Base-by-base conservation (phyloP, 208 protist genomes). In the Leishmania tarentolae region DNA sequence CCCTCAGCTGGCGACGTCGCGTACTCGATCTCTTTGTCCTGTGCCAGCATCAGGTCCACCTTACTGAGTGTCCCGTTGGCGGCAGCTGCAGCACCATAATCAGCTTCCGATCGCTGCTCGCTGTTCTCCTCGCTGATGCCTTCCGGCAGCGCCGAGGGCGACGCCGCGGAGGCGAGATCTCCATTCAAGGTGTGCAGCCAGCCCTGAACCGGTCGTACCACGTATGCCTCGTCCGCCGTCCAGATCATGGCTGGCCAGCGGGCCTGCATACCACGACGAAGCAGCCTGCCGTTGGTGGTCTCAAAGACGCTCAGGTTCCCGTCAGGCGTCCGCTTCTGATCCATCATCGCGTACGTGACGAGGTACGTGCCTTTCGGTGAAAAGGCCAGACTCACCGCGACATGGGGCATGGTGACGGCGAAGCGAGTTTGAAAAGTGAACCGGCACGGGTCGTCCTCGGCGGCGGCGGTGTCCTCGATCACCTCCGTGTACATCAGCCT, bases 181-280 rank as follows among this genome's bases (percentile, higher is more conserved):
- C 93, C 93, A 28, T 87, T 78, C 86, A 94, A 84, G 19, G 95
- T 88, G 73, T 96, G 92, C 63, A 97, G 86, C 82, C 86, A 93
- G 21, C 91, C 90, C 72, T 93, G 90, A 72, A 94, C 90, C 15
- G 86, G 89, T 1, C 94, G 92, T 65, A 95, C 91, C 40, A 90
- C 83, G 78, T 87, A 96, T 19, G 46, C 66, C 76, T 96, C 94
- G 42, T 90, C 85, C 31, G 78, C 86, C 19, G 88, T 89, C 92
- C 94, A 97, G 74, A 89, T 72, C 86, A 96, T 89, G 37, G 92
- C 92, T 57, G 94, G 94, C 94, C 92, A 97, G 42, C 89, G 89
- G 21, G 89, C 91, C 86, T 97, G 94, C 86, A 94, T 89, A 73
- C 86, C 88, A 57, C 91, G 92, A 21, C 88, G 86, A 69, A 97